Conservation (phyloP, 78 protist species). For the Bodo saltans region DNA sequence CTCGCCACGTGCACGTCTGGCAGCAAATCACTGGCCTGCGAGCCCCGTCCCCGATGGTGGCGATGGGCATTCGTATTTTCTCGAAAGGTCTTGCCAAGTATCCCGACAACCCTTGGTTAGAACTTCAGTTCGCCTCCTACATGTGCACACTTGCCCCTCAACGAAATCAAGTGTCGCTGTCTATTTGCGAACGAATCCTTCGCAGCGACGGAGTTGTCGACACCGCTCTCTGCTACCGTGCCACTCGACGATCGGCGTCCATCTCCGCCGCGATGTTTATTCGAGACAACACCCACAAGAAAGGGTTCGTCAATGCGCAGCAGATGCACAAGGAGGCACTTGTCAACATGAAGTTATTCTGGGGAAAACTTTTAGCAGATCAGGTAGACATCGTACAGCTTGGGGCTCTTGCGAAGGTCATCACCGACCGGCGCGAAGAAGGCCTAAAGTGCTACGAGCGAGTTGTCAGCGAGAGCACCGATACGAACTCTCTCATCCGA, state of each 20-base stretch:
- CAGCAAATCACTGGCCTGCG: too few relatives aligned
- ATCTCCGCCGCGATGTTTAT: not conserved
- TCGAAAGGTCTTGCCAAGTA: conserved; percentile 7
- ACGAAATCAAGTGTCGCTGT: not conserved
- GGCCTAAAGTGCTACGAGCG: not conserved
- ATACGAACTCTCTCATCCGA: not conserved
- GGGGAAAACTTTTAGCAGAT: conserved; percentile 1
- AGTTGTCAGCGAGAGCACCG: not conserved
- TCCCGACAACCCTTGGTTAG: not conserved
- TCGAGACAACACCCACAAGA: conserved; percentile 15
- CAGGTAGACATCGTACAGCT: not conserved
- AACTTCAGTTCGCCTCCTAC: not conserved
- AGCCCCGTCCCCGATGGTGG: not conserved
- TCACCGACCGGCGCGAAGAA: conserved; percentile 12
- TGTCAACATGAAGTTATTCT: not conserved
- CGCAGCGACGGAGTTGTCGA: not conserved
- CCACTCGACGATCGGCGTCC: not conserved
- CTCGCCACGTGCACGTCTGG: too few relatives aligned
- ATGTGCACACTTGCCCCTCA: not conserved
- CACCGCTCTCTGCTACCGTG: not conserved
- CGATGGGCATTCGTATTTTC: not conserved
- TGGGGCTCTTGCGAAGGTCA: not conserved
- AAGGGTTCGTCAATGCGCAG: not conserved
- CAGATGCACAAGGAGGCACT: conserved; percentile 3
- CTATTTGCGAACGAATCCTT: not conserved